Evolutionary conservation across 345 rosid species (phyloP).

Genomic region (Bruguiera sexangula): DNA sequence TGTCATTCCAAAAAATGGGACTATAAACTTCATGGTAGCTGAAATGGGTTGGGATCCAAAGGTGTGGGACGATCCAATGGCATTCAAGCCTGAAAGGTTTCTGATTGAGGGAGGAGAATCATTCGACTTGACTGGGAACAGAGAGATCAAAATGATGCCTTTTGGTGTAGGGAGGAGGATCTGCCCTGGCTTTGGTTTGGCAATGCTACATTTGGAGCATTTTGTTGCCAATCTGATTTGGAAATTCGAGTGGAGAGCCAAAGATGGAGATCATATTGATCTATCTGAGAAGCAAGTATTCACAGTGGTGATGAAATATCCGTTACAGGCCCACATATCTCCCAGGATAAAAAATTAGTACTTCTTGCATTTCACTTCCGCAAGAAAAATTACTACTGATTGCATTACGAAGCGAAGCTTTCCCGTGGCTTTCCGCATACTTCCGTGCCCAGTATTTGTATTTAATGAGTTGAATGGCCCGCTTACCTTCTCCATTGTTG

Average conservation of each 20-base stretch:
- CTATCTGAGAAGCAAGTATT: constrained; percentile 10
- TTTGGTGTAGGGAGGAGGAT: constrained; percentile 23
- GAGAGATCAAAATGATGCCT: constrained; percentile 26
- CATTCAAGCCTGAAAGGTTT: constrained; percentile 23
- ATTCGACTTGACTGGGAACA: constrained; percentile 12
- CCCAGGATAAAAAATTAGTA: background rate
- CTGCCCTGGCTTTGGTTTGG: constrained; percentile 15
- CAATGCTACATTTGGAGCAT: constrained; percentile 21
- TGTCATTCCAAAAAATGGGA: constrained; percentile 6
- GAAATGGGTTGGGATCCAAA: constrained; percentile 20
- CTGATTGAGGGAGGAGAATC: background rate
- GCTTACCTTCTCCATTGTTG: no score
- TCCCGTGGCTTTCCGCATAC: no score
- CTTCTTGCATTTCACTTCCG: no score
- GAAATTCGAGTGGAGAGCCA: constrained; percentile 19
- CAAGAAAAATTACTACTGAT: no score
- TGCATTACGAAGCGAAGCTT: no score
- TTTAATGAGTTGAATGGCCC: no score
- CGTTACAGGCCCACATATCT: background rate
- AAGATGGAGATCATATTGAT: constrained; percentile 11
- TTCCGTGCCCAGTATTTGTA: no score
- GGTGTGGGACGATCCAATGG: constrained; percentile 27
- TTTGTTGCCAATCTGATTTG: constrained; percentile 19
- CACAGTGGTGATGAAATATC: constrained; percentile 5
- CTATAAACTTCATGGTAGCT: constrained; percentile 14